Evolutionary conservation across 805 yeast species (phyloP).

Genomic region (Monosporozyma aerobia): DNA sequence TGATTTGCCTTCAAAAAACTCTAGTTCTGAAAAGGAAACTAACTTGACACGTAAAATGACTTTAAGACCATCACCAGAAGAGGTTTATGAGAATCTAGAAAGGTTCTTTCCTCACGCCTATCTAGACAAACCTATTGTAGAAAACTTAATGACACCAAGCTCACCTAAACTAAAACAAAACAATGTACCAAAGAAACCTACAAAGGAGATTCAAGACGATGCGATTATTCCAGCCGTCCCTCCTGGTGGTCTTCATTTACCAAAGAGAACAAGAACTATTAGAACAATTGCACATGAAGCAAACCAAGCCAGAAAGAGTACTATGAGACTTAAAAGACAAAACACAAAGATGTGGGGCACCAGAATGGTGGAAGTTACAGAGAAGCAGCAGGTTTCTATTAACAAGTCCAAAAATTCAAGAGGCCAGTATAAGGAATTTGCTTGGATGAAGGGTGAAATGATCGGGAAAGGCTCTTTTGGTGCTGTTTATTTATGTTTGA

Average conservation of each 20-base stretch:
- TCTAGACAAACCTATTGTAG: constrained; percentile 84
- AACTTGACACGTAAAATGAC: constrained; percentile 39
- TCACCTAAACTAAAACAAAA: constrained; percentile 33
- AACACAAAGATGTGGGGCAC: constrained; percentile 99
- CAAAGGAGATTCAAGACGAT: neutral
- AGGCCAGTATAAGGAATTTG: constrained; percentile 75
- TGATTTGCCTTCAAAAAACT: neutral
- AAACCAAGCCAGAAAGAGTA: constrained; percentile 43
- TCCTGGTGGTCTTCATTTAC: constrained; percentile 12
- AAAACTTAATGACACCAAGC: constrained; percentile 52
- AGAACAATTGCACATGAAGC: constrained; percentile 93
- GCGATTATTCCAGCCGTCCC: neutral
- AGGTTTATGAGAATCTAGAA: constrained; percentile 83
- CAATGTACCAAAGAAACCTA: neutral
- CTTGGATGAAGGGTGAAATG: constrained; percentile 96
- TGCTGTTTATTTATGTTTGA: constrained; percentile 80
- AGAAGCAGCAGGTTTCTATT: constrained; percentile 57
- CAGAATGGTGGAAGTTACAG: constrained; percentile 80
- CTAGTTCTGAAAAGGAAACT: neutral
- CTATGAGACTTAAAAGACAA: constrained; percentile 44
- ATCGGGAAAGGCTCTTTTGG: constrained; percentile 97
- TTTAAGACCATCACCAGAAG: constrained; percentile 92
- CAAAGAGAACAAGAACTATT: constrained; percentile 76
- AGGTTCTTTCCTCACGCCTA: constrained; percentile 87
- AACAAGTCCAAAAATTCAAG: constrained; percentile 54